Conservation (phyloP, 176 grass and related monocot genomes). For the Carex cristatella region DNA sequence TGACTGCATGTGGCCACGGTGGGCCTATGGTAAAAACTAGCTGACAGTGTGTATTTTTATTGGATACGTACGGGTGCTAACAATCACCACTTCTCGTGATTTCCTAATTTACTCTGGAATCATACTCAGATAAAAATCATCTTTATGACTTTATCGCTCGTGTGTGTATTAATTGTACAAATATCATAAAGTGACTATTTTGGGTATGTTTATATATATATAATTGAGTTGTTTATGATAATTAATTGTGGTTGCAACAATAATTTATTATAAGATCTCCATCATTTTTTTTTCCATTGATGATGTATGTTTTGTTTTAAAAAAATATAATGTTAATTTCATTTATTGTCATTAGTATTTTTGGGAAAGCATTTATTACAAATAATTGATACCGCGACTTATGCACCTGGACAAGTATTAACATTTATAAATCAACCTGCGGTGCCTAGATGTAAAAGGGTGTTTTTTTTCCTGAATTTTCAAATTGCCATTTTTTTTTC, state of each 20-base stretch:
- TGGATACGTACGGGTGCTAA: conserved; percentile 1
- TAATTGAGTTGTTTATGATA: not conserved
- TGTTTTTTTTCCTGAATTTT: not conserved
- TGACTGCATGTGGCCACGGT: conserved; percentile 11
- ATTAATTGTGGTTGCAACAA: not conserved
- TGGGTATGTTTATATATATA: not conserved
- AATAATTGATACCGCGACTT: not conserved
- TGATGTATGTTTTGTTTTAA: not conserved
- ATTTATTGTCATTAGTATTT: not conserved
- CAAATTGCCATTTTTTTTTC: too few species aligned
- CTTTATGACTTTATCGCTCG: too few species aligned
- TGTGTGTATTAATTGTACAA: too few species aligned
- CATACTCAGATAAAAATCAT: not conserved
- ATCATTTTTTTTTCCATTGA: not conserved
- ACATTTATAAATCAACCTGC: not conserved
- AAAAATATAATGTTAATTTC: not conserved
- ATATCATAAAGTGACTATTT: too few species aligned
- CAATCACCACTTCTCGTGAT: not conserved
- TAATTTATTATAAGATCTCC: not conserved
- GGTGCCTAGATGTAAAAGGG: not conserved
- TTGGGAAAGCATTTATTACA: too few species aligned
- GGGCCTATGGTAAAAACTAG: conserved; percentile 15
- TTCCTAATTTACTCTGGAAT: not conserved
- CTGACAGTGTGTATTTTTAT: conserved; percentile 26
- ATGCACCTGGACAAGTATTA: too few species aligned